Evolutionary conservation across 345 rosid species (phyloP).

Genomic region (Rhodamnia argentea): DNA sequence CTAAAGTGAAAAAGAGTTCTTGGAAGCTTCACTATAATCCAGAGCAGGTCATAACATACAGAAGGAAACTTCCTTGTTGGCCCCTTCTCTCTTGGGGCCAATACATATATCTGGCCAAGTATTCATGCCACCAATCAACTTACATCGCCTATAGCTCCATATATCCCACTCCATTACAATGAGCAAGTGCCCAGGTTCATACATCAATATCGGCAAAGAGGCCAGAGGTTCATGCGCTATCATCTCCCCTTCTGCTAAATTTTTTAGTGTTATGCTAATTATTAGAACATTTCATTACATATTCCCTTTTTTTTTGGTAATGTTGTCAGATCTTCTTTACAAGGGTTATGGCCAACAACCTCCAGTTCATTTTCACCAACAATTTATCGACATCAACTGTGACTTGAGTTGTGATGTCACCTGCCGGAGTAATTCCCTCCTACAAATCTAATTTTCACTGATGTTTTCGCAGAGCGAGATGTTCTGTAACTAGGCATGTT

Average conservation of each 20-base stretch:
- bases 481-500: background rate
- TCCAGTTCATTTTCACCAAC: constrained; percentile 16
- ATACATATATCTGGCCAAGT: background rate
- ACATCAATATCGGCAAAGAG: constrained; percentile 35
- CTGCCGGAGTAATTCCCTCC: constrained; percentile 24
- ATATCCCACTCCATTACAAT: background rate
- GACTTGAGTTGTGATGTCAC: constrained; percentile 37
- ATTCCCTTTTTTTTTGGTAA: background rate
- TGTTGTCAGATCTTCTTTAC: constrained; percentile 36
- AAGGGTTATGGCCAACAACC: constrained; percentile 40
- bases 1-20: constrained; percentile 1
- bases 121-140: background rate
- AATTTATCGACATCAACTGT: constrained; percentile 20
- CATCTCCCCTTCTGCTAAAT: background rate
- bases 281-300: background rate
- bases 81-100: background rate
- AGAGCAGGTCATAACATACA: background rate
- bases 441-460: background rate
- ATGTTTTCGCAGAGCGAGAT: background rate
- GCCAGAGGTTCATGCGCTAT: constrained; percentile 23
- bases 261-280: background rate
- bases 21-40: constrained; percentile 27
- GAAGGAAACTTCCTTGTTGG: constrained; percentile 35
- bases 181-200: constrained; percentile 32
- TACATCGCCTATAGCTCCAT: background rate